phyloP scores from a whole-genome alignment of 1,284 basidiomycete genomes.

The Cryptococcus jaspeensis region DNA sequence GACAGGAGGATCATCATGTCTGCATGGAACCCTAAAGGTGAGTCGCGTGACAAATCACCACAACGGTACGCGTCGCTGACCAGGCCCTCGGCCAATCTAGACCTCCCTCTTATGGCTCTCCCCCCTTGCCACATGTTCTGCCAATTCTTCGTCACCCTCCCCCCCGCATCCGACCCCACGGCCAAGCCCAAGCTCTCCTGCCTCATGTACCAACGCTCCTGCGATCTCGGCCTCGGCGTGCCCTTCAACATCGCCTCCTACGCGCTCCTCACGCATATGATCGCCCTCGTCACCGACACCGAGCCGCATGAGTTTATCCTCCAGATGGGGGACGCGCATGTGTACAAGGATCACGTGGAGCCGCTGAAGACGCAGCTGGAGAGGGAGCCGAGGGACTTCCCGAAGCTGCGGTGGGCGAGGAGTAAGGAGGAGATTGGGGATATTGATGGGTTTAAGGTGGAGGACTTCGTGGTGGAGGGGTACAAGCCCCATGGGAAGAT shows the following conservation, averaged over 20 bases:
- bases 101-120: slow-evolving; percentile 89
- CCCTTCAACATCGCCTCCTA: slow-evolving; percentile 99
- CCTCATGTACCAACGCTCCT: slow-evolving; percentile 97
- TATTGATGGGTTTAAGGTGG: slow-evolving; percentile 79
- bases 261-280: slow-evolving; percentile 93
- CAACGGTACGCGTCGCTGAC: background rate
- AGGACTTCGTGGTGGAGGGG: slow-evolving; percentile 81
- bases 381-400: slow-evolving; percentile 77
- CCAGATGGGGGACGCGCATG: slow-evolving; percentile 94
- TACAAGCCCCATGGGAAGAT: slow-evolving; percentile 85
- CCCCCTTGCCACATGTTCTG: slow-evolving; percentile 98
- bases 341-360: slow-evolving; percentile 89
- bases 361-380: slow-evolving; percentile 78
- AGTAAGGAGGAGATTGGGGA: slow-evolving; percentile 57
- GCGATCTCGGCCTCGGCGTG: slow-evolving; percentile 92
- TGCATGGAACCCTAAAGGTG: slow-evolving; percentile 97
- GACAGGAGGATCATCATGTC: slow-evolving; percentile 93
- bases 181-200: slow-evolving; percentile 76
- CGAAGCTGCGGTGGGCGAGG: slow-evolving; percentile 71
- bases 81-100: slow-evolving; percentile 52
- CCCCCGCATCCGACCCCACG: slow-evolving; percentile 53
- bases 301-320: slow-evolving; percentile 85
- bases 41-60: slow-evolving; percentile 26
- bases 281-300: slow-evolving; percentile 84
- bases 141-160: slow-evolving; percentile 93